These are phyloP conservation scores for Patellifolia procumbens DNA, from an alignment of 179 eudicot species.

Conservation along the genomic window DNA sequence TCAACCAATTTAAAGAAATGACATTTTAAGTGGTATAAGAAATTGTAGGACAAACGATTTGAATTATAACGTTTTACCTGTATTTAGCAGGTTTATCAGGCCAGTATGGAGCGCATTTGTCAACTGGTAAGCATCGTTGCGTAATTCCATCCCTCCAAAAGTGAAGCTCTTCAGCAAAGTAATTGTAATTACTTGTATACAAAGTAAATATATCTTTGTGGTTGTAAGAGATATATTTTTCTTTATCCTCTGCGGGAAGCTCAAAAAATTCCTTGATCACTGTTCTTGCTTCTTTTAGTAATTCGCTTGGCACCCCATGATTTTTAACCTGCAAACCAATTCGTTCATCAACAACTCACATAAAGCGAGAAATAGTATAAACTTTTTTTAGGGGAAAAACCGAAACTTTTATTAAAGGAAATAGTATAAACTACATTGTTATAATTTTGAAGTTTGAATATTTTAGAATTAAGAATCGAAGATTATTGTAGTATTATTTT, in stretches of 20 bases:
- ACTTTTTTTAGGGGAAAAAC: neutral
- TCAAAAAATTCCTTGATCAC: neutral
- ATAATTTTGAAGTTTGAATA: no score
- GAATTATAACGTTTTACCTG: slow-evolving; percentile 22
- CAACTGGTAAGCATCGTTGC: slow-evolving; percentile 33
- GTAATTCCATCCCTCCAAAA: slow-evolving; percentile 40
- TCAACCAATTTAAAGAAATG: no score
- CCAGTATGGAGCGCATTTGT: slow-evolving; percentile 37
- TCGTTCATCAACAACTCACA: neutral
- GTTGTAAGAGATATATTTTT: neutral
- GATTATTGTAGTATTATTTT: no score
- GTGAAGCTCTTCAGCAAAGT: slow-evolving; percentile 29
- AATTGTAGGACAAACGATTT: no score
- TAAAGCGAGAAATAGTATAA: neutral
- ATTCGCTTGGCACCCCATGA: neutral
- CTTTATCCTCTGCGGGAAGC: neutral
- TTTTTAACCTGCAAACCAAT: neutral
- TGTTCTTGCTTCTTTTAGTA: neutral
- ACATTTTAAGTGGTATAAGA: no score
- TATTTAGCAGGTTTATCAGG: slow-evolving; percentile 44
- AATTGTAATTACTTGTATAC: neutral
- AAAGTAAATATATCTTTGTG: neutral
- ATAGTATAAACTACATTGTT: no score
- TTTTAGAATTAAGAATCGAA: no score
- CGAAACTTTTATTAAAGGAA: no score